Percentiles rank a stretch among this genome's conserved stretches.
These are phyloP conservation scores for Spinacia oleracea DNA, from an alignment of 179 eudicot species.

Conservation along the genomic window DNA sequence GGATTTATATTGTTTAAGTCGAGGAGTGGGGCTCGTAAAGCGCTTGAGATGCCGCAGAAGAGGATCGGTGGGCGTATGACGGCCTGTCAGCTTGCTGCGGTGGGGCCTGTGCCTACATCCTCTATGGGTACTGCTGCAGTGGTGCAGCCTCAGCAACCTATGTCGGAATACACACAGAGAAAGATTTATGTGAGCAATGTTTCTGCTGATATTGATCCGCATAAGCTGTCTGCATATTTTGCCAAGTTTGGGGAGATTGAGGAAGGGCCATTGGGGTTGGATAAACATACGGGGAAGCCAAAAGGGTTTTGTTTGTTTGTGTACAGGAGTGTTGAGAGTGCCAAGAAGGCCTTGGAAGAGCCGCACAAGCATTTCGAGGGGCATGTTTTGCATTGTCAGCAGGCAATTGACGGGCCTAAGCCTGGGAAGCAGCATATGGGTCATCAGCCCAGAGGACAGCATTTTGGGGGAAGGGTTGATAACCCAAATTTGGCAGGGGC, in stretches of 20 bases:
- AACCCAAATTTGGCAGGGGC: slow-evolving; percentile 31
- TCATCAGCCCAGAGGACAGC: slow-evolving; percentile 27
- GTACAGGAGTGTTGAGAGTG: slow-evolving; percentile 62
- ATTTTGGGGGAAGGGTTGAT: slow-evolving; percentile 38
- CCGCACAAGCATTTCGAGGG: slow-evolving; percentile 83
- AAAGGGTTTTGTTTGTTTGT: slow-evolving; percentile 80
- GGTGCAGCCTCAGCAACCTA: slow-evolving; percentile 6
- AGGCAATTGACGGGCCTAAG: slow-evolving; percentile 48
- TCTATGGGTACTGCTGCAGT: not conserved
- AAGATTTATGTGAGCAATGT: slow-evolving; percentile 90
- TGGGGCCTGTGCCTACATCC: slow-evolving; percentile 42
- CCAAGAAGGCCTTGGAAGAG: slow-evolving; percentile 73
- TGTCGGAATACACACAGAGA: slow-evolving; percentile 70
- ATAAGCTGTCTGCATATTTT: slow-evolving; percentile 53
- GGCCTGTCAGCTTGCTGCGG: slow-evolving; percentile 75
- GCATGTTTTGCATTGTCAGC: slow-evolving; percentile 67
- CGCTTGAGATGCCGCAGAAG: slow-evolving; percentile 68
- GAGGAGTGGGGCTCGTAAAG: slow-evolving; percentile 49
- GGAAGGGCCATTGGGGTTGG: slow-evolving; percentile 83
- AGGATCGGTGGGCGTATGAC: slow-evolving; percentile 60
- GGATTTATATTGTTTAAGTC: slow-evolving; percentile 70
- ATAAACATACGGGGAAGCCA: slow-evolving; percentile 70
- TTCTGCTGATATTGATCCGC: slow-evolving; percentile 60
- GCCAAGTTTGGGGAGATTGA: slow-evolving; percentile 77
- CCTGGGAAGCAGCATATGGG: slow-evolving; percentile 33